Conservation (phyloP, 805 yeast genomes). For the Candida xiaguanensis region DNA sequence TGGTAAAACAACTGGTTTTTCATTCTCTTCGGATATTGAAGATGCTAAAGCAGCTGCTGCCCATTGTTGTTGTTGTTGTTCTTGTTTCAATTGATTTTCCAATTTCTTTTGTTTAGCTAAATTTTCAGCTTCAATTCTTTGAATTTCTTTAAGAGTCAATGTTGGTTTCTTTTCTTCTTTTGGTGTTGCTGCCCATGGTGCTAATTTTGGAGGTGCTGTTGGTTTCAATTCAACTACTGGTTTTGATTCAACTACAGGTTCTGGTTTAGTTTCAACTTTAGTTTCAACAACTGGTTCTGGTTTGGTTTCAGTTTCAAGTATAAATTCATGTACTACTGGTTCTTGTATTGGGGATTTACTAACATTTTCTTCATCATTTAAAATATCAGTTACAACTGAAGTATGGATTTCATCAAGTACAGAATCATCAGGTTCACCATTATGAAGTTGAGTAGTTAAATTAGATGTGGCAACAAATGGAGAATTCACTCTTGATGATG, state of each 20-base stretch:
- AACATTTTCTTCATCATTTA: conserved; percentile 23
- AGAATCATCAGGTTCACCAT: conserved; percentile 18
- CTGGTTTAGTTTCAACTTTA: conserved; percentile 2
- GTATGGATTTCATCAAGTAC: conserved; percentile 36
- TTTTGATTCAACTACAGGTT: not conserved
- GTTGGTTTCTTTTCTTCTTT: conserved; percentile 27
- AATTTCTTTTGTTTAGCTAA: conserved; percentile 34
- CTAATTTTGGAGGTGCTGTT: conserved; percentile 23
- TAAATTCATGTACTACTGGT: conserved; percentile 1
- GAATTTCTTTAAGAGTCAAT: conserved; percentile 50
- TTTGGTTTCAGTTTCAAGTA: conserved; percentile 2
- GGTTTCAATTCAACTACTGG: conserved; percentile 10
- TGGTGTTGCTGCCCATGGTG: conserved; percentile 57
- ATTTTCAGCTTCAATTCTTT: conserved; percentile 45
- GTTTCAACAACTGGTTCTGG: conserved; percentile 2
- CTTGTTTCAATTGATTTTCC: conserved; percentile 29
- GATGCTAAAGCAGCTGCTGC: conserved; percentile 14
- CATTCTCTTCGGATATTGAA: conserved; percentile 8
- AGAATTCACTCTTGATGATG: conserved; percentile 35
- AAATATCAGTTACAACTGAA: conserved; percentile 39
- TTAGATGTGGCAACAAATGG: conserved; percentile 28
- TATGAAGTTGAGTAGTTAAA: conserved; percentile 1
- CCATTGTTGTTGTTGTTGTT: conserved; percentile 22
- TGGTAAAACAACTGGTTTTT: conserved; percentile 27
- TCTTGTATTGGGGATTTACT: conserved; percentile 6